Percentiles rank a stretch among this genome's conserved stretches.
Conservation (phyloP, 2,329 filamentous ascomycete genomes). For the Immersiporthe knoxdaviesiana region DNA sequence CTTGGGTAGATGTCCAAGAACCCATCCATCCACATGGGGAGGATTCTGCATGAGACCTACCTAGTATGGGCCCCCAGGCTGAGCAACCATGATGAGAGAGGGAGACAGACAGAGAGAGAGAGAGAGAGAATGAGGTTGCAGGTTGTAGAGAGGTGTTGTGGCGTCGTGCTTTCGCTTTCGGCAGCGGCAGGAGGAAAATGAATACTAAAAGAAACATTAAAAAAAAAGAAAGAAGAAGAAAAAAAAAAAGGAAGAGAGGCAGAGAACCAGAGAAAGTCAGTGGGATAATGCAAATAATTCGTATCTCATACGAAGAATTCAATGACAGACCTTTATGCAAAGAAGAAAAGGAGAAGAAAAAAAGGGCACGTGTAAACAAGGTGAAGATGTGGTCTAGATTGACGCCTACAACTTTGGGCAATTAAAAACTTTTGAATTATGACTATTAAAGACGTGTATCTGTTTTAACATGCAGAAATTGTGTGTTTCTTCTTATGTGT, state of each 20-base stretch:
- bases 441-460: neutral
- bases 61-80: neutral
- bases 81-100: neutral
- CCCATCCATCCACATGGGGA: neutral
- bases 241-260: neutral
- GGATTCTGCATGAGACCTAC: neutral
- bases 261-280: constrained; percentile 1
- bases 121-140: neutral
- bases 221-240: neutral
- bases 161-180: constrained; percentile 2
- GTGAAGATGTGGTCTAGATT: neutral
- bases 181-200: neutral
- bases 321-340: constrained; percentile 7
- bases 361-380: neutral
- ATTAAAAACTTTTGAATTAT: neutral
- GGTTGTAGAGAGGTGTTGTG: constrained; percentile 10
- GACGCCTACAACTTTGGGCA: neutral
- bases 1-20: neutral
- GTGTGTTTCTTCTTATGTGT: neutral
- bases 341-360: neutral
- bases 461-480: neutral
- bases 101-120: too few species aligned
- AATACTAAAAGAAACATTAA: neutral
- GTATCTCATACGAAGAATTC: constrained; percentile 31
- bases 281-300: constrained; percentile 28